Evolutionary conservation across 257 asterid genomes (phyloP).

Genomic region (Nicotiana otophora): DNA sequence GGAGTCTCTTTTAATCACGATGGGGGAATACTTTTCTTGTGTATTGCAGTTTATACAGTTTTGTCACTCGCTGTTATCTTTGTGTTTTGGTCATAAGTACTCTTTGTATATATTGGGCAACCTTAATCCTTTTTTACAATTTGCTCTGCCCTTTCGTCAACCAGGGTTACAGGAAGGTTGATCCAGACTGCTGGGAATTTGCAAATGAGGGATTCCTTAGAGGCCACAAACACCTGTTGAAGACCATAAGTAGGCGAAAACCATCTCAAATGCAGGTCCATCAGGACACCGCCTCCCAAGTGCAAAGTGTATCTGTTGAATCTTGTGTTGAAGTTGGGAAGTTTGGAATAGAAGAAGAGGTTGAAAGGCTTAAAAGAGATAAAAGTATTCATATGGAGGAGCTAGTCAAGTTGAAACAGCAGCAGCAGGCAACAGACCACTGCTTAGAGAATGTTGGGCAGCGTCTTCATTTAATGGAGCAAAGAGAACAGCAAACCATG

Average conservation of each 20-base stretch:
- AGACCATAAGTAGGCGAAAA: constrained; percentile 62
- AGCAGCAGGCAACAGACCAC: constrained; percentile 64
- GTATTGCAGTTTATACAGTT: not conserved
- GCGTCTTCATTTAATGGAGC: constrained; percentile 76
- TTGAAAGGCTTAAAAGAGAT: constrained; percentile 66
- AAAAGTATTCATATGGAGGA: constrained; percentile 74
- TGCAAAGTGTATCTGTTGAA: constrained; percentile 33
- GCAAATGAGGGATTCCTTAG: constrained; percentile 61
- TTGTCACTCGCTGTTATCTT: not conserved
- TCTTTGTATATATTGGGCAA: constrained; percentile 14
- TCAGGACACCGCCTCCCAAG: constrained; percentile 28
- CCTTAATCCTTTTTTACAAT: constrained; percentile 33
- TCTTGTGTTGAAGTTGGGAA: constrained; percentile 64
- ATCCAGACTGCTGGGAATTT: constrained; percentile 58
- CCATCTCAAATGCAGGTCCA: constrained; percentile 39
- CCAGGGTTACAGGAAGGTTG: constrained; percentile 73
- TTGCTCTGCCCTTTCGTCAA: constrained; percentile 27
- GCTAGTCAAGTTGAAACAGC: constrained; percentile 69
- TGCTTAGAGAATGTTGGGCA: constrained; percentile 66
- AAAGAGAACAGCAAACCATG: constrained; percentile 73
- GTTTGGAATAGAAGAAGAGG: constrained; percentile 65
- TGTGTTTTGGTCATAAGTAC: not conserved
- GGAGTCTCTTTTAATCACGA: not conserved
- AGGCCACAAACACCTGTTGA: constrained; percentile 55
- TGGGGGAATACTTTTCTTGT: not conserved